A percentile compares a stretch with the other conserved stretches of the same genome.
Conservation (phyloP, 1,284 basidiomycete species). For the Sutorius eximius region DNA sequence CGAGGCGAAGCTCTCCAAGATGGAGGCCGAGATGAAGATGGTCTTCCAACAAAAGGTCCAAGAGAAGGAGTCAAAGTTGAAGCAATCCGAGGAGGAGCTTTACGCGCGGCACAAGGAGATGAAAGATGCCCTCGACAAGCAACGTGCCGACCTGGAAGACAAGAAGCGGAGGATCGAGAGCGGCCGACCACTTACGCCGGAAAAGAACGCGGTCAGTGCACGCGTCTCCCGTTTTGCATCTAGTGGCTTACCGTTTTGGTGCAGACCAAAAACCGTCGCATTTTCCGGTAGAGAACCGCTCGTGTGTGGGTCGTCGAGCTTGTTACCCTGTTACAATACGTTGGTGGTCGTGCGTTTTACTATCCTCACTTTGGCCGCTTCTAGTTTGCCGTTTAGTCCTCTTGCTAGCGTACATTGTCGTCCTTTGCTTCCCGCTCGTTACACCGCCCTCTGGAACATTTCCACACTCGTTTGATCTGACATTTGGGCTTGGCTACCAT, state of each 20-base stretch:
- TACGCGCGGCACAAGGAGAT: slow-evolving; percentile 97
- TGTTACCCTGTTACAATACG: slow-evolving; percentile 26
- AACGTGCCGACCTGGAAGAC: slow-evolving; percentile 92
- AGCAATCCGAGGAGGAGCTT: slow-evolving; percentile 96
- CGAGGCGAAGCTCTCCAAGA: slow-evolving; percentile 95
- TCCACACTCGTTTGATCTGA: slow-evolving; percentile 63
- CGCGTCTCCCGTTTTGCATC: slow-evolving; percentile 6
- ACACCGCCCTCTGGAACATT: slow-evolving; percentile 39
- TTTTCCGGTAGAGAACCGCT: slow-evolving; percentile 33
- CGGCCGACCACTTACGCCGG: slow-evolving; percentile 91
- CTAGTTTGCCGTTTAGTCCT: slow-evolving; percentile 39
- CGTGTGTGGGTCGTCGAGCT: slow-evolving; percentile 12
- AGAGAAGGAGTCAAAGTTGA: slow-evolving; percentile 97
- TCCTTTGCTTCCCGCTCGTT: slow-evolving; percentile 36
- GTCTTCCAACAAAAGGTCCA: slow-evolving; percentile 99
- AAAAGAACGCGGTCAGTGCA: slow-evolving; percentile 73
- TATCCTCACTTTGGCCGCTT: slow-evolving; percentile 38
- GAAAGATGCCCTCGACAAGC: slow-evolving; percentile 98
- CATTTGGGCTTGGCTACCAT: slow-evolving; percentile 55
- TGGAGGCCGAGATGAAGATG: slow-evolving; percentile 99
- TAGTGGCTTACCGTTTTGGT: slow-evolving; percentile 2
- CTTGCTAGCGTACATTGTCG: slow-evolving; percentile 37
- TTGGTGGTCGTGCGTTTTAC: slow-evolving; percentile 30
- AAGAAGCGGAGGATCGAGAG: slow-evolving; percentile 97
- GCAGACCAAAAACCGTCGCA: slow-evolving; percentile 38